phyloP scores from a whole-genome alignment of 1,284 basidiomycete genomes.

The Mycena citricolor region DNA sequence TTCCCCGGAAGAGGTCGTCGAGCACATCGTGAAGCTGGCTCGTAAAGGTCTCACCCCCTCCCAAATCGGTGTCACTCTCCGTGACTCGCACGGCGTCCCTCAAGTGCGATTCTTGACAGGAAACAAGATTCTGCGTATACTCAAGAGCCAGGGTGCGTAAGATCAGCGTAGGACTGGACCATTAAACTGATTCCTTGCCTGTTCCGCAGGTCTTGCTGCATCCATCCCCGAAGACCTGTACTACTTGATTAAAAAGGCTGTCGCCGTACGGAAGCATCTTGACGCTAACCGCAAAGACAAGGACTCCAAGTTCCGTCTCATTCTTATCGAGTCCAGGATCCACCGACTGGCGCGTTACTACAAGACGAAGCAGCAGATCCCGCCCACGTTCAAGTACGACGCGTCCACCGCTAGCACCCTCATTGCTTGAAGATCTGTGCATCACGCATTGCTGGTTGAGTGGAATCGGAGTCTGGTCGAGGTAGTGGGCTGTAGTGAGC shows the following conservation, averaged over 20 bases:
- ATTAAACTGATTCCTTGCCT: constrained; percentile 23
- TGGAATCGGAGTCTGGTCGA: too few species aligned
- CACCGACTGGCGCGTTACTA: constrained; percentile 88
- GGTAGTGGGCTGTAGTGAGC: too few species aligned
- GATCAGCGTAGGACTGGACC: constrained; percentile 30
- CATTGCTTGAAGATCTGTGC: constrained; percentile 79
- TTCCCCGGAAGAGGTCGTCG: constrained; percentile 91
- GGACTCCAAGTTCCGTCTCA: constrained; percentile 97
- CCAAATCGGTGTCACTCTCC: constrained; percentile 96
- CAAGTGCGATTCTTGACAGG: constrained; percentile 97
- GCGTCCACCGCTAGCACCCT: constrained; percentile 87
- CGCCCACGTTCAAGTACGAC: constrained; percentile 98
- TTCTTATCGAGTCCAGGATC: constrained; percentile 98
- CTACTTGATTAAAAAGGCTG: constrained; percentile 99
- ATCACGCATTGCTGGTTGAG: too few species aligned
- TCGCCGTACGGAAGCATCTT: constrained; percentile 98
- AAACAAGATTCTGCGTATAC: constrained; percentile 99
- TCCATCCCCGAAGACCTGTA: constrained; percentile 99
- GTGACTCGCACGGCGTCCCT: constrained; percentile 97
- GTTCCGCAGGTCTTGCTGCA: constrained; percentile 82
- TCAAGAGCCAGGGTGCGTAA: constrained; percentile 87
- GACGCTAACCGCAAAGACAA: constrained; percentile 99
- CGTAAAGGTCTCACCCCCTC: constrained; percentile 98
- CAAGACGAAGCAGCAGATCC: constrained; percentile 97
- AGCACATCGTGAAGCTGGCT: constrained; percentile 97